Evolutionary conservation across 768 basidiomycete species (phyloP).

Genomic region (Filobasidium wieringae): DNA sequence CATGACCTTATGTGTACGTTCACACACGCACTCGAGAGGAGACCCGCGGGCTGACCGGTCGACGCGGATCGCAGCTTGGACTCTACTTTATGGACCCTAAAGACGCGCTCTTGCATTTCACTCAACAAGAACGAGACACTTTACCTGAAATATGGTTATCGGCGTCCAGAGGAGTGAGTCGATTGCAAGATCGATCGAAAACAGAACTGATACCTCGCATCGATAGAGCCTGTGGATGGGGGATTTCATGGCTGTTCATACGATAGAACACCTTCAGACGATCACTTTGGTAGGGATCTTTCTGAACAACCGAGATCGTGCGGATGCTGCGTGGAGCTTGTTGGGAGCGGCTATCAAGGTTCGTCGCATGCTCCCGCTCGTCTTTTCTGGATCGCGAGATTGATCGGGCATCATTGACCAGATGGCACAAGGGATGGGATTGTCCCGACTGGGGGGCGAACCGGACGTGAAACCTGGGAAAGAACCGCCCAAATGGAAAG

Average conservation of each 20-base stretch:
- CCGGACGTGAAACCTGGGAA: constrained; percentile 25
- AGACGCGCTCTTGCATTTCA: constrained; percentile 31
- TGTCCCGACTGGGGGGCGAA: constrained; percentile 37
- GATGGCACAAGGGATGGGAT: constrained; percentile 40
- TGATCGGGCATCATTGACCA: background rate
- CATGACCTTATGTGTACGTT: constrained; percentile 33
- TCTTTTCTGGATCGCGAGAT: background rate
- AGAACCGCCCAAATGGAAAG: constrained; percentile 35
- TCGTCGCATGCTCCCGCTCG: background rate
- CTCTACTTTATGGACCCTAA: constrained; percentile 36
- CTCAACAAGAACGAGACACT: constrained; percentile 26
- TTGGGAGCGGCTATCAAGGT: constrained; percentile 39
- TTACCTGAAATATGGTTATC: constrained; percentile 35
- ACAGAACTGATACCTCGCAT: background rate
- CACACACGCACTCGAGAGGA: background rate
- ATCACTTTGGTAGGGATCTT: constrained; percentile 33
- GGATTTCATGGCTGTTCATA: constrained; percentile 35
- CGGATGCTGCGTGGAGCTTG: constrained; percentile 39
- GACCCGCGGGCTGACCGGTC: background rate
- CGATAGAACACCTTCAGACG: constrained; percentile 34
- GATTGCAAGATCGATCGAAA: background rate
- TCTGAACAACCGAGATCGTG: constrained; percentile 39
- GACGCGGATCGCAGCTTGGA: constrained; percentile 23
- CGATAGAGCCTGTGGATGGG: constrained; percentile 28
- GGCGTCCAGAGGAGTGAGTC: constrained; percentile 22